These are phyloP conservation scores for Emydomyces testavorans DNA, from an alignment of 2,329 filamentous ascomycete genomes.

Conservation along the genomic window DNA sequence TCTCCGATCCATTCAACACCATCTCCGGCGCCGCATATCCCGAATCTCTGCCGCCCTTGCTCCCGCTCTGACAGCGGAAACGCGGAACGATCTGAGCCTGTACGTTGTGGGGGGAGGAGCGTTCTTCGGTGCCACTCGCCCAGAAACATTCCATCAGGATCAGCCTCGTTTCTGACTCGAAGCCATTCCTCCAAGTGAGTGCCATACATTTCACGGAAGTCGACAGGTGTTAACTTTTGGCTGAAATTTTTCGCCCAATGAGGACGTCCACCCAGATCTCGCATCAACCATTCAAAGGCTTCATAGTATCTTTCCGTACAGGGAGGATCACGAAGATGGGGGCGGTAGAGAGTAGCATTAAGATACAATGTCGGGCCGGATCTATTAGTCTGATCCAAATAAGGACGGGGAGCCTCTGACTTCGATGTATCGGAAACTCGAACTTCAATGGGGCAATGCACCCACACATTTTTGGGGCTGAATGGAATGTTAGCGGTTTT, in stretches of 20 bases:
- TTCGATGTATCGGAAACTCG: conserved; percentile 61
- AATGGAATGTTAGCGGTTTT: conserved; percentile 66
- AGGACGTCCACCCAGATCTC: conserved; percentile 65
- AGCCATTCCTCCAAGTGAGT: conserved; percentile 56
- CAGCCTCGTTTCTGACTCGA: conserved; percentile 51
- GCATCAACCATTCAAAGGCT: conserved; percentile 85
- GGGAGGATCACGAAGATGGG: conserved; percentile 66
- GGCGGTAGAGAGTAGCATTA: conserved; percentile 79
- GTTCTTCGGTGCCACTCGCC: conserved; percentile 78
- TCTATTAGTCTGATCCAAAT: conserved; percentile 58
- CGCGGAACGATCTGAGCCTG: conserved; percentile 5
- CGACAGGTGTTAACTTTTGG: conserved; percentile 45
- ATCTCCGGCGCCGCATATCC: conserved; percentile 27
- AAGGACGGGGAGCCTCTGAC: conserved; percentile 44
- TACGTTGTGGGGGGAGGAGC: conserved; percentile 36
- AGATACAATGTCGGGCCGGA: conserved; percentile 71
- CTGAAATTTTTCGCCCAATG: conserved; percentile 93
- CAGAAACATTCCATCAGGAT: conserved; percentile 76
- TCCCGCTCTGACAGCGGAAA: conserved; percentile 38
- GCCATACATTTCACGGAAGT: conserved; percentile 57
- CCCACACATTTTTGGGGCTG: conserved; percentile 64
- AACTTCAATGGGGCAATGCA: conserved; percentile 89
- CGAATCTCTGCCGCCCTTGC: conserved; percentile 23
- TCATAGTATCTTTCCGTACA: conserved; percentile 69
- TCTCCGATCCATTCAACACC: conserved; percentile 35